Evolutionary conservation across 805 yeast species (phyloP).

Genomic region (Cyberlindnera bimundalis): DNA sequence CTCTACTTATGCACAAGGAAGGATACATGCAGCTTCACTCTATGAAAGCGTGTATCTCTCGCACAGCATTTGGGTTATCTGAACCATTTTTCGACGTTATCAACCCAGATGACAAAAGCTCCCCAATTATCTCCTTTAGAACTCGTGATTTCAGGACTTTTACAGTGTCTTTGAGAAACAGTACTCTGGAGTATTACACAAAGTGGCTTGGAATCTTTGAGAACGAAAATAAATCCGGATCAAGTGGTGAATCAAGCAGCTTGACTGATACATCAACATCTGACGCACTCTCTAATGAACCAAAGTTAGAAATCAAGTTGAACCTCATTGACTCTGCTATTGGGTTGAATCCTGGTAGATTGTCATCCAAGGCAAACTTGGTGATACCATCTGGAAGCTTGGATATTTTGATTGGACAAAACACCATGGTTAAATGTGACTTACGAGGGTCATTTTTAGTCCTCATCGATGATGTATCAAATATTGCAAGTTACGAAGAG

Average conservation of each 20-base stretch:
- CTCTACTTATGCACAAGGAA: constrained; percentile 17
- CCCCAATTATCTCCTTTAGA: constrained; percentile 41
- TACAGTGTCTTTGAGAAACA: constrained; percentile 45
- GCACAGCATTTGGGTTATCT: constrained; percentile 6
- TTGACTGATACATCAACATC: constrained; percentile 9
- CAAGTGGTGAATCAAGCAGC: constrained; percentile 9
- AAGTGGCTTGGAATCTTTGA: constrained; percentile 51
- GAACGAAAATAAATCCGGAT: constrained; percentile 7
- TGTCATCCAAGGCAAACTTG: constrained; percentile 51
- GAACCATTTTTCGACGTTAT: constrained; percentile 35
- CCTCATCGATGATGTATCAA: constrained; percentile 59
- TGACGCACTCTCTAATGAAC: constrained; percentile 5
- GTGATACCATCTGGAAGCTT: constrained; percentile 51
- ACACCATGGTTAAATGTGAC: constrained; percentile 39
- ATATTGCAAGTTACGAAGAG: constrained; percentile 32
- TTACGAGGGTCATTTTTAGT: constrained; percentile 48
- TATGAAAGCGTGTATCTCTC: constrained; percentile 11
- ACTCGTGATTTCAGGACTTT: constrained; percentile 33
- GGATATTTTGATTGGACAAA: constrained; percentile 40
- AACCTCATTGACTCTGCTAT: constrained; percentile 49
- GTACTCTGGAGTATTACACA: constrained; percentile 55
- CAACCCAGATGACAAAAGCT: constrained; percentile 32
- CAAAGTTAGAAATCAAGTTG: constrained; percentile 18
- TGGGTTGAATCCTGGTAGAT: constrained; percentile 60
- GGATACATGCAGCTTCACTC: constrained; percentile 20